A percentile compares a stretch with the other conserved stretches of the same genome.
These are phyloP conservation scores for Brassica nigra DNA, from an alignment of 345 rosid species.

Conservation along the genomic window DNA sequence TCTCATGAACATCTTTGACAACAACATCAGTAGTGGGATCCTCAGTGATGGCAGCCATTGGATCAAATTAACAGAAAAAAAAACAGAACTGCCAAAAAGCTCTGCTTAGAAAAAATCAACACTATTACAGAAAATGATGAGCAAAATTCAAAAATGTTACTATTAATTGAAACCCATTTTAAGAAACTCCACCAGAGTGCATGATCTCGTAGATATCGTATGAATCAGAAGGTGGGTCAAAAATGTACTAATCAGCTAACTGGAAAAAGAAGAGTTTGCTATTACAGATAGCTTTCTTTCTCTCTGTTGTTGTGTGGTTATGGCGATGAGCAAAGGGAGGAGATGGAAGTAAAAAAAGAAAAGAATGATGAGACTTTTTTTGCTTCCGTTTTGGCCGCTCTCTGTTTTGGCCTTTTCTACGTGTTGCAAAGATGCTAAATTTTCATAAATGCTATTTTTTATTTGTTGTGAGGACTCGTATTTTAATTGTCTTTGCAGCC, in stretches of 20 bases:
- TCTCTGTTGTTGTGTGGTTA: constrained; percentile 28
- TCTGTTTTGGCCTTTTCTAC: constrained; percentile 40
- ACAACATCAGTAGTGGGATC: constrained; percentile 40
- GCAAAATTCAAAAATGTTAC: constrained; percentile 10
- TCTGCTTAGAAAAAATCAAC: background rate
- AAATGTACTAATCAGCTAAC: constrained; percentile 14
- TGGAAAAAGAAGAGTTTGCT: background rate
- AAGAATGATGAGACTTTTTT: constrained; percentile 30
- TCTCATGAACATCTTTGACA: constrained; percentile 47
- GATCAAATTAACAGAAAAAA: constrained; percentile 22
- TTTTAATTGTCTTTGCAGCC: background rate
- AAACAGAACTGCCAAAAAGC: background rate
- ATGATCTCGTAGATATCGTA: constrained; percentile 28
- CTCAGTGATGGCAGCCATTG: constrained; percentile 79
- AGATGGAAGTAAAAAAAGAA: constrained; percentile 21
- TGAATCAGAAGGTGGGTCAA: background rate
- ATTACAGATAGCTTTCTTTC: constrained; percentile 5
- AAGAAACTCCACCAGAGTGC: background rate
- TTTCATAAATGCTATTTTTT: background rate
- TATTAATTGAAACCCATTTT: constrained; percentile 26
- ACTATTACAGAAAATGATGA: constrained; percentile 12
- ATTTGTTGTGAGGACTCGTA: background rate
- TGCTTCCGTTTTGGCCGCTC: constrained; percentile 43
- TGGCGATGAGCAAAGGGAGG: constrained; percentile 35
- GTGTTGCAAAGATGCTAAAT: constrained; percentile 17